Percentiles rank a stretch among this genome's conserved stretches.
Conservation (phyloP, 1,284 basidiomycete species). For the Tilletia horrida region DNA sequence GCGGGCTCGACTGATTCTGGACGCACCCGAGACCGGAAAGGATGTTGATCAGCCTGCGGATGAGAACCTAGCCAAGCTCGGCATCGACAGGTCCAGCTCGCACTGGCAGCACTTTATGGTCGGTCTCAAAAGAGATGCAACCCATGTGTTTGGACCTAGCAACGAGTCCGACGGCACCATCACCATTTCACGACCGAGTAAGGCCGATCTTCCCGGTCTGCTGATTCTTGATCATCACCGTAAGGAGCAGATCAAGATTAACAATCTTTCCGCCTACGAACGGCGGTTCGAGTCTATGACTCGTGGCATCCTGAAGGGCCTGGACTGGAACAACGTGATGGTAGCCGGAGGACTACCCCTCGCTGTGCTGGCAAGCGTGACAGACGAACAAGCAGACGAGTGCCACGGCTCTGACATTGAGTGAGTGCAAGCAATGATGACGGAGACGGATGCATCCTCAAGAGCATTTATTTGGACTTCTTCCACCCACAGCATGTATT, state of each 20-base stretch:
- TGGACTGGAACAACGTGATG: conserved; percentile 18
- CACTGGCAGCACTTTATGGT: conserved; percentile 20
- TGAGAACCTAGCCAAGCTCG: not conserved
- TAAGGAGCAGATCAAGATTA: conserved; percentile 10
- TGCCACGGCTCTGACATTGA: conserved; percentile 16
- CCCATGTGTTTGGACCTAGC: conserved; percentile 9
- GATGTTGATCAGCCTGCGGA: not conserved
- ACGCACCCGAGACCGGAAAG: not conserved
- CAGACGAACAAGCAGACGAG: conserved; percentile 2
- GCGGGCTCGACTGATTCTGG: not conserved
- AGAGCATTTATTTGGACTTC: not conserved
- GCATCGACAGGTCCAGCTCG: not conserved
- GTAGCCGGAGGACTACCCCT: conserved; percentile 19
- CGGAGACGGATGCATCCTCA: not conserved
- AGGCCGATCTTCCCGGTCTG: conserved; percentile 4
- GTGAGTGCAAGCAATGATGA: conserved; percentile 14
- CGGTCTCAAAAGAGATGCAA: conserved; percentile 15
- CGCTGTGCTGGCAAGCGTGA: conserved; percentile 15
- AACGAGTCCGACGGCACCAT: not conserved
- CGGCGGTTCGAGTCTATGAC: conserved; percentile 15
- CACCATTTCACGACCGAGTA: not conserved
- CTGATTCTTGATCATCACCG: conserved; percentile 16
- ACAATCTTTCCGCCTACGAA: conserved; percentile 1
- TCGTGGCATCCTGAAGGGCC: conserved; percentile 11
- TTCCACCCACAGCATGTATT: conserved; percentile 9